Percentiles rank a stretch among this genome's conserved stretches.
phyloP scores from a whole-genome alignment of 208 protist species.

The Leishmania major region DNA sequence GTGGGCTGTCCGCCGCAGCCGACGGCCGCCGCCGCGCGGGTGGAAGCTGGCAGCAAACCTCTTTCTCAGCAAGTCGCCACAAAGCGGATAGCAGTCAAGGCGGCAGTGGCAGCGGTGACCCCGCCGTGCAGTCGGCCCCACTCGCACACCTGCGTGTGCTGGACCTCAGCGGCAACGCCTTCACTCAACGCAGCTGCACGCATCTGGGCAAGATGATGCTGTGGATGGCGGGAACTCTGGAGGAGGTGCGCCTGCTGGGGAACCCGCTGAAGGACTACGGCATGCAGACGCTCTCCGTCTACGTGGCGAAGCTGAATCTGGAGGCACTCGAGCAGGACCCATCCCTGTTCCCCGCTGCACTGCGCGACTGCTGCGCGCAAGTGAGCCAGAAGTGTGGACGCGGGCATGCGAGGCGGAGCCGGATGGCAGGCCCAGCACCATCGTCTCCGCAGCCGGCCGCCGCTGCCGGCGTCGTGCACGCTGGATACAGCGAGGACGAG shows the following conservation, averaged over 20 bases:
- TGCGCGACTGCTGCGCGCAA: slow-evolving; percentile 19
- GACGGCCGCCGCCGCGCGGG: slow-evolving; percentile 5
- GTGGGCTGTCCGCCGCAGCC: slow-evolving; percentile 1
- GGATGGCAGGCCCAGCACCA: neutral
- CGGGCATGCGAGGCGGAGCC: neutral
- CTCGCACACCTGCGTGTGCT: slow-evolving; percentile 56
- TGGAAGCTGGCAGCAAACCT: neutral
- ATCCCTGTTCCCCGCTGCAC: slow-evolving; percentile 42
- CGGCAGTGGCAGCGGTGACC: slow-evolving; percentile 11
- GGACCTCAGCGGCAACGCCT: slow-evolving; percentile 68
- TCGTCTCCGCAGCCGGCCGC: neutral
- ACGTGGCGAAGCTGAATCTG: slow-evolving; percentile 60
- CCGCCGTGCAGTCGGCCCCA: neutral
- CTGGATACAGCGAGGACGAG: neutral
- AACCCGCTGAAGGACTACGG: slow-evolving; percentile 82
- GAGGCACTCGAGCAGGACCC: slow-evolving; percentile 32
- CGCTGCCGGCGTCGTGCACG: neutral
- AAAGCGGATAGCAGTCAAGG: neutral
- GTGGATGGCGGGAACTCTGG: slow-evolving; percentile 62
- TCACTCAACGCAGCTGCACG: slow-evolving; percentile 65
- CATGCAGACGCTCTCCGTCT: slow-evolving; percentile 75
- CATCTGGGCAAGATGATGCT: slow-evolving; percentile 71
- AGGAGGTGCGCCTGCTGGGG: slow-evolving; percentile 53
- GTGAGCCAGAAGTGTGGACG: neutral
- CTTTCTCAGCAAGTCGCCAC: neutral